Percentiles rank a stretch among this genome's conserved stretches.
Conservation (phyloP, 345 rosid genomes). For the Viola odorata region DNA sequence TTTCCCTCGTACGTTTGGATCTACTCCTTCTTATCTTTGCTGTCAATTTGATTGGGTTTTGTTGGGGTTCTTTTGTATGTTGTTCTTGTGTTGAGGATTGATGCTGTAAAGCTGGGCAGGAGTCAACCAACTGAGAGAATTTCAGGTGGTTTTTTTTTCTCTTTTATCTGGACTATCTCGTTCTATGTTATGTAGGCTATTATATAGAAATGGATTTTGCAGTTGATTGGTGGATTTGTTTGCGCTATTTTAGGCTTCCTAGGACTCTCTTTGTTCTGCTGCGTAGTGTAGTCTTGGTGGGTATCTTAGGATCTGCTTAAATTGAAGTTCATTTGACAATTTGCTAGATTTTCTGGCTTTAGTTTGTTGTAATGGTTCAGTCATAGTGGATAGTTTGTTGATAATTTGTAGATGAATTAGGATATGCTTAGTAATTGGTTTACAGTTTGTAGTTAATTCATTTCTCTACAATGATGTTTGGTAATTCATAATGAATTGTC, state of each 20-base stretch:
- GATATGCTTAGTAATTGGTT: too few relatives aligned
- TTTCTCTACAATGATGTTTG: too few relatives aligned
- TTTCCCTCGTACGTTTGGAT: too few relatives aligned
- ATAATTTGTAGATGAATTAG: too few relatives aligned
- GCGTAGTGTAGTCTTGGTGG: not conserved
- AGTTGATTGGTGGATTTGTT: constrained; percentile 3
- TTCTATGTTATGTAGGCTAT: not conserved
- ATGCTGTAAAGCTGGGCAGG: constrained; percentile 51
- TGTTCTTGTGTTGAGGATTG: constrained; percentile 30
- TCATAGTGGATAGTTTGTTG: not conserved
- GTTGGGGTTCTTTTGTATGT: constrained; percentile 37
- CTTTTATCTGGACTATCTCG: not conserved
- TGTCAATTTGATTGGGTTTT: too few relatives aligned
- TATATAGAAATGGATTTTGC: not conserved
- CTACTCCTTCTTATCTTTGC: too few relatives aligned
- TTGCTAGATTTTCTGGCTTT: constrained; percentile 7
- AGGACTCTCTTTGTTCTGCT: not conserved
- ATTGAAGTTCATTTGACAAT: not conserved
- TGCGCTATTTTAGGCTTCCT: constrained; percentile 5
- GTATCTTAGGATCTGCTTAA: not conserved
- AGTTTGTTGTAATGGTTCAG: constrained; percentile 1
- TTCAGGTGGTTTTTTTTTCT: constrained; percentile 46
- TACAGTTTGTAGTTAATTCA: too few relatives aligned
- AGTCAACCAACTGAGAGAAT: constrained; percentile 86
- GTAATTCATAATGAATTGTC: too few relatives aligned